phyloP scores from a whole-genome alignment of 768 basidiomycete species.

The Trametes sanguinea region DNA sequence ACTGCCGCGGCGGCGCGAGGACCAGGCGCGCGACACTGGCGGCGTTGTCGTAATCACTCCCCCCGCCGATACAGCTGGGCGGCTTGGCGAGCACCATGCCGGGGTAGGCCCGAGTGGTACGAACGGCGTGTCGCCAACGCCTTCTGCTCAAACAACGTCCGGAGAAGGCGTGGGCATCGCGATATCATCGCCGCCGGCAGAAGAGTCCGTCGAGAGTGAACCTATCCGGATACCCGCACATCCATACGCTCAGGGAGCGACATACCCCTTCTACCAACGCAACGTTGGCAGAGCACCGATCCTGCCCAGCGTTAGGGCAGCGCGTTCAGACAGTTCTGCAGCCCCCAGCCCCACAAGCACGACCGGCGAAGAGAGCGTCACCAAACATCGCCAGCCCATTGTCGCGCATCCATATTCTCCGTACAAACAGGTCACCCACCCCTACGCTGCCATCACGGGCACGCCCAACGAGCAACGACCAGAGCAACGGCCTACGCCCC shows the following conservation, averaged over 20 bases:
- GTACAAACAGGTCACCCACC: slow-evolving; percentile 27
- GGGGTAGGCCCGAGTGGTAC: slow-evolving; percentile 11
- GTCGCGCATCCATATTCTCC: slow-evolving; percentile 30
- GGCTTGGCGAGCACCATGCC: neutral
- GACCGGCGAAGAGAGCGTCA: slow-evolving; percentile 16
- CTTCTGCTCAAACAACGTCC: slow-evolving; percentile 28
- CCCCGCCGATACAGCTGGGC: neutral
- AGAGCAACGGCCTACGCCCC: neutral
- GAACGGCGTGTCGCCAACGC: slow-evolving; percentile 34
- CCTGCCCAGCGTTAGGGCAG: neutral
- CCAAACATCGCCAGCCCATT: slow-evolving; percentile 28
- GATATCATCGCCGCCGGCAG: slow-evolving; percentile 38
- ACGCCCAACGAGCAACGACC: neutral
- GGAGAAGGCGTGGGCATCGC: slow-evolving; percentile 46
- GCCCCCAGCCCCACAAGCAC: slow-evolving; percentile 12
- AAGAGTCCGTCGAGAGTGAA: slow-evolving; percentile 22
- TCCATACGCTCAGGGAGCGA: slow-evolving; percentile 38
- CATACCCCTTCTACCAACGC: slow-evolving; percentile 22
- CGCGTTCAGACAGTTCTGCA: neutral
- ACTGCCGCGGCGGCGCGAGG: slow-evolving; percentile 5
- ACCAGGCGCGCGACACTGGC: slow-evolving; percentile 4
- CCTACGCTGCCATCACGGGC: slow-evolving; percentile 22
- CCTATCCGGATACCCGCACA: slow-evolving; percentile 35
- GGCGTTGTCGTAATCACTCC: slow-evolving; percentile 25
- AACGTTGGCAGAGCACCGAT: slow-evolving; percentile 6